A percentile compares a stretch with the other conserved stretches of the same genome.
phyloP scores from a whole-genome alignment of 345 rosid genomes.

The Nasturtium officinale region DNA sequence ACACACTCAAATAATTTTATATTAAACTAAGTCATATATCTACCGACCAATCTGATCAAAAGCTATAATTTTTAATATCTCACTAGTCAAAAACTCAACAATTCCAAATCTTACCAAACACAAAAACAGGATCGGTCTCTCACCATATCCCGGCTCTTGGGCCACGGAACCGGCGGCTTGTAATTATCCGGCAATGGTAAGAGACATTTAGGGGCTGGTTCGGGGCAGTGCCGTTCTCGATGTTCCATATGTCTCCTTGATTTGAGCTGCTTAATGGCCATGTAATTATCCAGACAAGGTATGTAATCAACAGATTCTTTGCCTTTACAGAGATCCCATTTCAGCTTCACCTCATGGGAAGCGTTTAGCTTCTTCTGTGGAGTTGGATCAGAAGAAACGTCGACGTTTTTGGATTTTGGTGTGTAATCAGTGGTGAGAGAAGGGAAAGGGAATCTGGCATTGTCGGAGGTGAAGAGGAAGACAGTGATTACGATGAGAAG shows the following conservation, averaged over 20 bases:
- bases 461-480: conserved; percentile 47
- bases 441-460: conserved; percentile 41
- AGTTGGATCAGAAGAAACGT: conserved; percentile 31
- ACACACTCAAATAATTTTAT: not conserved
- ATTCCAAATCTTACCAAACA: conserved; percentile 56
- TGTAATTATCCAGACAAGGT: conserved; percentile 78
- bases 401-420: conserved; percentile 32
- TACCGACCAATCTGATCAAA: conserved; percentile 23
- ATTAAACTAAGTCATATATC: conserved; percentile 4
- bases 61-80: not conserved
- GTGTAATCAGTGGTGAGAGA: conserved; percentile 46
- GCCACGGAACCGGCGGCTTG: conserved; percentile 77
- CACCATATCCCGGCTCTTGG: conserved; percentile 98
- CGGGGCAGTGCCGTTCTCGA: conserved; percentile 87
- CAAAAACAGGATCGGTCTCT: conserved; percentile 57
- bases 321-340: conserved; percentile 62
- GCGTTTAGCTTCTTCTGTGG: conserved; percentile 27
- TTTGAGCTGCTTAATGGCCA: conserved; percentile 61
- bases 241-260: conserved; percentile 89
- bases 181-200: conserved; percentile 72
- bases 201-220: conserved; percentile 65
- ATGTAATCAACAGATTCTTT: conserved; percentile 63
- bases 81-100: not conserved
- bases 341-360: conserved; percentile 24
- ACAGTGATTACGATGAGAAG: conserved; percentile 49